Evolutionary conservation across 129 eudicot species (phyloP).

Genomic region (Arctium minus): DNA sequence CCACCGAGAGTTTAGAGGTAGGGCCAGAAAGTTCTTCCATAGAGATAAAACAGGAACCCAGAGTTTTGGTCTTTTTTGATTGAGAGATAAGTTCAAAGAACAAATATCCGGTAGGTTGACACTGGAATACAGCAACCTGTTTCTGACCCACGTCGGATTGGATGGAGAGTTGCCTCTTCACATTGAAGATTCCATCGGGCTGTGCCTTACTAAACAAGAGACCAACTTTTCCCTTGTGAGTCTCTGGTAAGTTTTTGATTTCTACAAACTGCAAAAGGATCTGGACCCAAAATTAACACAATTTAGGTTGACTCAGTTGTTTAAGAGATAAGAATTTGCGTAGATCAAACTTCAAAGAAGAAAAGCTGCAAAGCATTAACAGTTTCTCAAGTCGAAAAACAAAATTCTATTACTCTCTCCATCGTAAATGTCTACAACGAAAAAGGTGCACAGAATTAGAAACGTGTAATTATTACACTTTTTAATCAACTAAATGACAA

Average conservation of each 20-base stretch:
- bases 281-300: conserved; percentile 33
- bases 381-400: background rate
- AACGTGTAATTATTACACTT: background rate
- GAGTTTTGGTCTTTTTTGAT: conserved; percentile 32
- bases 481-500: background rate
- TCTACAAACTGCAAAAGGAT: conserved; percentile 79
- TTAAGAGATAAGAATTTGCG: background rate
- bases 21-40: conserved; percentile 53
- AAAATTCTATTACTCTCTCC: background rate
- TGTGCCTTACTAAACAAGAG: conserved; percentile 68
- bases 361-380: background rate
- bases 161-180: conserved; percentile 60
- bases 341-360: background rate
- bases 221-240: conserved; percentile 48
- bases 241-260: conserved; percentile 60
- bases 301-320: background rate
- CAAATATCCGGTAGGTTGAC: conserved; percentile 69
- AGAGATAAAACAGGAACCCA: conserved; percentile 67
- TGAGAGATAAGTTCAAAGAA: conserved; percentile 53
- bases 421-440: background rate
- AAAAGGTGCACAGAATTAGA: background rate
- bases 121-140: conserved; percentile 79
- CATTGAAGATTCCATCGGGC: conserved; percentile 70
- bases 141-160: conserved; percentile 67
- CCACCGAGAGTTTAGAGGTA: conserved; percentile 50